A percentile compares a stretch with the other conserved stretches of the same genome.
These are phyloP conservation scores for Neurospora sp. DNA, from an alignment of 495 filamentous ascomycete species.

Conservation along the genomic window DNA sequence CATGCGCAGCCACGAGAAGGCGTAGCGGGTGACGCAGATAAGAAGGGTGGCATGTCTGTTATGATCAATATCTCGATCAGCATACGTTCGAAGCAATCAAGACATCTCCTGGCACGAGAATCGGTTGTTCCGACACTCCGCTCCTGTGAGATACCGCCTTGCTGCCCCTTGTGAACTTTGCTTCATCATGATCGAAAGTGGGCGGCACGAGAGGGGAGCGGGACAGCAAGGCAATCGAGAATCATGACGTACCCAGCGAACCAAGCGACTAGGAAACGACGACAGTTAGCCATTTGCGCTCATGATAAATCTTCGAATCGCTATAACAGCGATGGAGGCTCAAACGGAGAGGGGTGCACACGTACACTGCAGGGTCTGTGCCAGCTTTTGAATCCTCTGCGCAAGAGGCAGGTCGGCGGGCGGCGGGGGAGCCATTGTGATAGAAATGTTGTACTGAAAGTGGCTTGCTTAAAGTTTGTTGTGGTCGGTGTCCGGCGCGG, in stretches of 20 bases:
- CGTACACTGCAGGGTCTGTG: slow-evolving; percentile 81
- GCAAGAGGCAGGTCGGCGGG: slow-evolving; percentile 55
- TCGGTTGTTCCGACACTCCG: neutral
- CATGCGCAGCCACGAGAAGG: slow-evolving; percentile 71
- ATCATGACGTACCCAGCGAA: slow-evolving; percentile 68
- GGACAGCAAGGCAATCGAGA: neutral
- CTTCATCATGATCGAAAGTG: neutral
- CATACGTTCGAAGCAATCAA: neutral
- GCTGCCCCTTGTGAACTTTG: neutral
- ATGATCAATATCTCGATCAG: neutral
- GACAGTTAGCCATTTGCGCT: slow-evolving; percentile 15
- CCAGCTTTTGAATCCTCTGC: slow-evolving; percentile 65
- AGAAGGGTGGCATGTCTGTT: slow-evolving; percentile 73
- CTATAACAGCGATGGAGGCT: slow-evolving; percentile 4
- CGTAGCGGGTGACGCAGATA: slow-evolving; percentile 70
- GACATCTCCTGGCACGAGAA: neutral
- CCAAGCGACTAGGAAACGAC: slow-evolving; percentile 48
- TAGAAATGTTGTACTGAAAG: neutral
- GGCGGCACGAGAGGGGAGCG: neutral
- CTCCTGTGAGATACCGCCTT: neutral
- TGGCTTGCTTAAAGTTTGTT: neutral
- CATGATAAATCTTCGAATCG: neutral
- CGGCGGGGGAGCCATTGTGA: slow-evolving; percentile 69
- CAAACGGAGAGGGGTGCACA: slow-evolving; percentile 14
- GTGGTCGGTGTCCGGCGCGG: neutral